Percentiles rank a stretch among this genome's conserved stretches.
These are phyloP conservation scores for Phytopythium aichiense DNA, from an alignment of 352 stramenopile genomes.

Conservation along the genomic window DNA sequence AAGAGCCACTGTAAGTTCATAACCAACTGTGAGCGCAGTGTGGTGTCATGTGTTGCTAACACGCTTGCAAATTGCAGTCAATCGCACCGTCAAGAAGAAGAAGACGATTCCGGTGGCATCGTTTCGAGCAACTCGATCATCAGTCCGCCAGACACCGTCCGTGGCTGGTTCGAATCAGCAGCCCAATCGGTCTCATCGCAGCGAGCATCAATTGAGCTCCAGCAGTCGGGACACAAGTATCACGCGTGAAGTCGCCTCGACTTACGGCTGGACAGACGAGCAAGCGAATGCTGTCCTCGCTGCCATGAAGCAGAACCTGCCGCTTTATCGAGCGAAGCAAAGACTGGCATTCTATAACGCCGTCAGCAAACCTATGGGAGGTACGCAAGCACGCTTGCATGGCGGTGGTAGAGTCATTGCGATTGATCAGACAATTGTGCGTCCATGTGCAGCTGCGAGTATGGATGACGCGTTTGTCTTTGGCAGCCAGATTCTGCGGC, in stretches of 20 bases:
- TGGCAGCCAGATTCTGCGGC: conserved; percentile 31
- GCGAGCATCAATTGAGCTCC: not conserved
- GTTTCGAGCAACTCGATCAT: not conserved
- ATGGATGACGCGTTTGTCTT: conserved; percentile 18
- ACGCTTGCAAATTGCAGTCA: not conserved
- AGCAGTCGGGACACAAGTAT: not conserved
- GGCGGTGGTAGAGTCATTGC: not conserved
- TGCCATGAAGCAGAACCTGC: conserved; percentile 1
- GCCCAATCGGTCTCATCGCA: not conserved
- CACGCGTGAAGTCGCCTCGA: not conserved
- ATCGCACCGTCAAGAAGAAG: not conserved
- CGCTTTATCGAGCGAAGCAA: not conserved
- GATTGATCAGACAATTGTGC: not conserved
- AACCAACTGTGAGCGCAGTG: not conserved
- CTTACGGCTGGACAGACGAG: conserved; percentile 2
- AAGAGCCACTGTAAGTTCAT: conserved; percentile 33
- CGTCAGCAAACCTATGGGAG: not conserved
- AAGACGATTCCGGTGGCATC: not conserved
- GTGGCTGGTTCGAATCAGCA: not conserved
- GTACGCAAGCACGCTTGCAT: not conserved
- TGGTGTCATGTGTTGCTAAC: not conserved
- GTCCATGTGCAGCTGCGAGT: not conserved
- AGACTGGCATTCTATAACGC: not conserved
- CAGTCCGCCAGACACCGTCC: not conserved
- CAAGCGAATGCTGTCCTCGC: not conserved